Conservation (phyloP, 129 eudicot species). For the Centella asiatica region DNA sequence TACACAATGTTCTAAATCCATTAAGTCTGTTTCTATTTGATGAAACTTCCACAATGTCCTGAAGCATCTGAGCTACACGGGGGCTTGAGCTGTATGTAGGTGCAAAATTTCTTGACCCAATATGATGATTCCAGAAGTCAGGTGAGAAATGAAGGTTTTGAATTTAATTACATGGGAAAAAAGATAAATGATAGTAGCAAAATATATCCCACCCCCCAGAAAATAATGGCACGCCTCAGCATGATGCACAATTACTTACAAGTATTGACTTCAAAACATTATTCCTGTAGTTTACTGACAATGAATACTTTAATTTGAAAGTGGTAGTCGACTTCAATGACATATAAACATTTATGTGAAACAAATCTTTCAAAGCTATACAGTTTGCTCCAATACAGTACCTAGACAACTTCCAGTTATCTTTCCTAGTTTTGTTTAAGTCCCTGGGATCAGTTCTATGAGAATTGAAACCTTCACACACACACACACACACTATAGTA, state of each 20-base stretch:
- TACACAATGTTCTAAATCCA: constrained; percentile 58
- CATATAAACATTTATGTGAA: too few species aligned
- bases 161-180: not conserved
- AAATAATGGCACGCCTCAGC: not conserved
- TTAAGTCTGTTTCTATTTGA: constrained; percentile 26
- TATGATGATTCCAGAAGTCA: not conserved
- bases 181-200: not conserved
- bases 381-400: too few species aligned
- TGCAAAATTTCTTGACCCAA: constrained; percentile 20
- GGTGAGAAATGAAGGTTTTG: not conserved
- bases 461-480: too few species aligned
- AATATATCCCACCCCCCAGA: constrained; percentile 2
- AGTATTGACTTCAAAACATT: not conserved
- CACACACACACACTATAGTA: too few species aligned
- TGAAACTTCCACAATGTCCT: constrained; percentile 29
- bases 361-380: too few species aligned
- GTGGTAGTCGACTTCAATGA: too few species aligned
- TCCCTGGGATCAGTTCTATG: too few species aligned
- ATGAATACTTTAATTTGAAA: not conserved
- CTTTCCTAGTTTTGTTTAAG: too few species aligned
- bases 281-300: not conserved
- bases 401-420: too few species aligned
- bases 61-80: constrained; percentile 40
- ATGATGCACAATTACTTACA: not conserved
- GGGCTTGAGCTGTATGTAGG: constrained; percentile 59